These are phyloP conservation scores for Aureobasidium namibiae DNA, from an alignment of 2,329 filamentous ascomycete genomes.

Conservation along the genomic window DNA sequence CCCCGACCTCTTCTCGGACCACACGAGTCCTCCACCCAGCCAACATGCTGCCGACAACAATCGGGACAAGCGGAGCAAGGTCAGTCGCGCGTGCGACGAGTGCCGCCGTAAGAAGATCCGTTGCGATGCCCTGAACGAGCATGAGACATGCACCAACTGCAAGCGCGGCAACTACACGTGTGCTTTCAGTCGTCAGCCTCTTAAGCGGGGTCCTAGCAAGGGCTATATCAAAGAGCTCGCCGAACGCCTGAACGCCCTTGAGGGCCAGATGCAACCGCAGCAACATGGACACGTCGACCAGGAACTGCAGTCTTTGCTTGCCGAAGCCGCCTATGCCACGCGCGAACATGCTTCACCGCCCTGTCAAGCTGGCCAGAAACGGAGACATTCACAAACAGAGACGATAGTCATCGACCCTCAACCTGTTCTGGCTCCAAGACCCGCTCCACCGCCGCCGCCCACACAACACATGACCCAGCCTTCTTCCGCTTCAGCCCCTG, in stretches of 20 bases:
- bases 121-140: constrained; percentile 73
- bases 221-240: constrained; percentile 91
- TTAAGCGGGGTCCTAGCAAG: constrained; percentile 61
- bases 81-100: constrained; percentile 18
- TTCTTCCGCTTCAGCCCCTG: neutral
- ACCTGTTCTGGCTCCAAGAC: neutral
- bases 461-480: neutral
- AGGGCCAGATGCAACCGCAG: constrained; percentile 55
- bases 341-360: constrained; percentile 10
- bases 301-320: constrained; percentile 26
- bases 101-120: constrained; percentile 48
- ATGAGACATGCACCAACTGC: constrained; percentile 72
- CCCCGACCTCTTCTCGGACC: neutral
- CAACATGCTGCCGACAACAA: constrained; percentile 9
- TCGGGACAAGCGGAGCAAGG: constrained; percentile 15
- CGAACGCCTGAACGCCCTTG: constrained; percentile 73
- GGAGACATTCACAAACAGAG: constrained; percentile 9
- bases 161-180: constrained; percentile 67
- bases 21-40: constrained; percentile 11
- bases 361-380: constrained; percentile 7
- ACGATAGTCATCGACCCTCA: neutral
- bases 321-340: constrained; percentile 17
- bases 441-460: neutral
- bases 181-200: constrained; percentile 77
- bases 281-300: constrained; percentile 21